Evolutionary conservation across 176 grass and related monocot species (phyloP), one percentile per base, ranked within the genome.

Genomic region (Aegilops sharonensis): DNA sequence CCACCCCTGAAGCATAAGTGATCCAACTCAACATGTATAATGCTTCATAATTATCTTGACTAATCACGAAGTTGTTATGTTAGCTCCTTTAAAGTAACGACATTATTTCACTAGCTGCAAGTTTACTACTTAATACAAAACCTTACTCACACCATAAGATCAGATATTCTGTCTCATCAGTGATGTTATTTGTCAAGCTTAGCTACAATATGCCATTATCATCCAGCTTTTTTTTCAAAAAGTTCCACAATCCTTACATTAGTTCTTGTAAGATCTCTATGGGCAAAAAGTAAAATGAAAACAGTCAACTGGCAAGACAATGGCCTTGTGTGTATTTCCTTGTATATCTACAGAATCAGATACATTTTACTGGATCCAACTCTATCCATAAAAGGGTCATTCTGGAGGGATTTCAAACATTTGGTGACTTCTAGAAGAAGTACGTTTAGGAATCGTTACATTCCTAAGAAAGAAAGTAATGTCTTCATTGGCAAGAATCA

Each of bases 91-190:
- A 18, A 62, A 64, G 17, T 65, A 65, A 77, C 5, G 3, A 5
- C 18, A 77, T 77, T 76, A 35, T 24, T 84, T 47, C 20, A 87
- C 34, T 81, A 80, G 48, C 52, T 73, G 80, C 66, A 63, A 63
- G 17, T 79, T 18, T 31, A 59, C 15, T n/a, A 43, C 42, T 43
- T 43, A 30, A 6, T 23, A 59, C 42, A 68, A 54, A 78, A 77
- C 23, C 48, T 37, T 66, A 27, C 5, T 6, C 32, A 37, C 9
- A 59, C 40, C 43, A 82, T 23, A 47, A 54, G 10, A 71, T 59
- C 75, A 79, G 79, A 72, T 71, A 62, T 72, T 62, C 11, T 18
- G 65, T 45, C 65, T 72, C 50, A 11, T 61, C 17, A 6, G 5
- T 12, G 45, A 79, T 71, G 48, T 29, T 45, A 79, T 60, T 27